A percentile compares a stretch with the other conserved stretches of the same genome.
These are phyloP conservation scores for Areca catechu DNA, from an alignment of 176 grass and related monocot genomes.

Conservation along the genomic window DNA sequence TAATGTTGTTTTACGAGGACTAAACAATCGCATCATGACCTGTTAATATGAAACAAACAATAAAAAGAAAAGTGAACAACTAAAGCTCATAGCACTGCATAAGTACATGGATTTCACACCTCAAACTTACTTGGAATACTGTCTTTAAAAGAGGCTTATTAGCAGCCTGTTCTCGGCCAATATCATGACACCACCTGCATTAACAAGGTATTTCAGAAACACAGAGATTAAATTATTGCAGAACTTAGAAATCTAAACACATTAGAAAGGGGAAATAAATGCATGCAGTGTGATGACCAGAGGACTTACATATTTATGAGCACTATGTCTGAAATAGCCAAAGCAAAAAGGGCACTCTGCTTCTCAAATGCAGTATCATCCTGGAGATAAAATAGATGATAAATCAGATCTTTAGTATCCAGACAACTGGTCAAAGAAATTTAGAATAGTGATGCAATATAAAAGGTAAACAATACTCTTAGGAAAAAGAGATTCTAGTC, in stretches of 20 bases:
- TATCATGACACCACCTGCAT: conserved; percentile 97
- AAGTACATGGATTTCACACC: no score
- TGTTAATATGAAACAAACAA: conserved; percentile 22
- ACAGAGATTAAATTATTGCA: no score
- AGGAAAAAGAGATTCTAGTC: no score
- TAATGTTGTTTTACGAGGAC: conserved; percentile 89
- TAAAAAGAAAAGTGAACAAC: conserved; percentile 7
- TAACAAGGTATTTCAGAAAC: neutral
- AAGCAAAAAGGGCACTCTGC: conserved; percentile 1
- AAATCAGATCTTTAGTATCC: no score
- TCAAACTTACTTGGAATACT: conserved; percentile 74
- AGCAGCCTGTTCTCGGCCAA: conserved; percentile 99
- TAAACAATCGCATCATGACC: conserved; percentile 99
- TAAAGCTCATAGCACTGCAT: neutral
- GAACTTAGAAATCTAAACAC: no score
- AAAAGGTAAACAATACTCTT: no score
- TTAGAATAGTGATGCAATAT: no score
- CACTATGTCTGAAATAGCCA: neutral
- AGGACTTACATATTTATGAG: neutral
- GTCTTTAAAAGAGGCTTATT: conserved; percentile 99
- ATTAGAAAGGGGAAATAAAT: no score
- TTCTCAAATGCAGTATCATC: neutral
- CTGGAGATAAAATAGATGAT: neutral
- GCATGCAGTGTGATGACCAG: neutral
- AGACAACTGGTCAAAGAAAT: no score